A percentile compares a stretch with the other conserved stretches of the same genome.
Evolutionary conservation across 257 asterid genomes (phyloP).

Genomic region (Sherardia arvensis): DNA sequence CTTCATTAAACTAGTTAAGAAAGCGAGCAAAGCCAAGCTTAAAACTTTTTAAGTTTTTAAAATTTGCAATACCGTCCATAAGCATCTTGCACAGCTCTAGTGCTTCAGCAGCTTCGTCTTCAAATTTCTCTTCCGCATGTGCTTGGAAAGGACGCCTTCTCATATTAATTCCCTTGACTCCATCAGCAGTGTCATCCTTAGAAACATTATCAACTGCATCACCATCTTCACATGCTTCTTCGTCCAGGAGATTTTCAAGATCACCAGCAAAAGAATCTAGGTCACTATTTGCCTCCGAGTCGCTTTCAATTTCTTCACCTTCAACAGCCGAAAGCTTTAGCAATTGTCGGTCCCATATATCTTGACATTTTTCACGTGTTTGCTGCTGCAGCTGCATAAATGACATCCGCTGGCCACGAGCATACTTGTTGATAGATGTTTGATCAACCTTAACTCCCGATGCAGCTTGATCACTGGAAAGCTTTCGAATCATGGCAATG

Average conservation of each 20-base stretch:
- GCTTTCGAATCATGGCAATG: slow-evolving; percentile 90
- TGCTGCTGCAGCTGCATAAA: slow-evolving; percentile 99
- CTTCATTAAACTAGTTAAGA: neutral
- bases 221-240: slow-evolving; percentile 84
- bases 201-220: slow-evolving; percentile 61
- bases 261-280: slow-evolving; percentile 99
- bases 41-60: too few species aligned
- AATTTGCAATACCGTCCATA: slow-evolving; percentile 65
- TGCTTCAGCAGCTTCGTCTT: slow-evolving; percentile 97
- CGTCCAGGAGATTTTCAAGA: slow-evolving; percentile 95
- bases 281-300: slow-evolving; percentile 91
- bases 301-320: slow-evolving; percentile 92
- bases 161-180: slow-evolving; percentile 89
- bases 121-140: slow-evolving; percentile 81
- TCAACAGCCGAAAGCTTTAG: slow-evolving; percentile 78
- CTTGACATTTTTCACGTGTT: slow-evolving; percentile 98
- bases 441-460: slow-evolving; percentile 94
- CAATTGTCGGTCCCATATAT: slow-evolving; percentile 93
- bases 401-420: slow-evolving; percentile 99
- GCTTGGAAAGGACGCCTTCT: slow-evolving; percentile 80
- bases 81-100: slow-evolving; percentile 95
- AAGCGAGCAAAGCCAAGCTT: neutral
- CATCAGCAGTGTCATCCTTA: slow-evolving; percentile 57
- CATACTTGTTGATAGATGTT: slow-evolving; percentile 90
- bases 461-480: slow-evolving; percentile 98